Percentiles rank a stretch among this genome's conserved stretches.
Conservation (phyloP, 257 asterid genomes). For the Anisodus tanguticus region DNA sequence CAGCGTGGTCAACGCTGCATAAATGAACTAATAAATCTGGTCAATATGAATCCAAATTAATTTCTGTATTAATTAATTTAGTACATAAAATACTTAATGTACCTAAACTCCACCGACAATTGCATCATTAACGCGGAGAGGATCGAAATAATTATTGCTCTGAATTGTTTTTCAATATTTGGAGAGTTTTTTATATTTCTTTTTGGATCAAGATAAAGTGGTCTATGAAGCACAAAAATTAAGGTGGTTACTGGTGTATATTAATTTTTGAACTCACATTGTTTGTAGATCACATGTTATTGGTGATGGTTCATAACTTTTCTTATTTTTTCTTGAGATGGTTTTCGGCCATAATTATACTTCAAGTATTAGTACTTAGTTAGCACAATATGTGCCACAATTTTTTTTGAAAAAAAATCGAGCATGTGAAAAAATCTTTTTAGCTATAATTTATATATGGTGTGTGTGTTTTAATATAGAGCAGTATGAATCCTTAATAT, state of each 20-base stretch:
- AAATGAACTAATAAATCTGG: background rate
- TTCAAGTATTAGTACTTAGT: too few species aligned
- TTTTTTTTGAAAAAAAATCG: too few species aligned
- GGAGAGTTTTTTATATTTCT: background rate
- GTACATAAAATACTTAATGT: background rate
- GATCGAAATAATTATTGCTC: background rate
- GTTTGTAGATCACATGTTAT: too few species aligned
- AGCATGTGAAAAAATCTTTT: too few species aligned
- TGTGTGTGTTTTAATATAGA: too few species aligned
- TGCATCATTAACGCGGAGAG: constrained; percentile 23
- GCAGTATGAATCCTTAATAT: too few species aligned
- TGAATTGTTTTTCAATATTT: background rate
- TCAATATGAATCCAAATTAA: constrained; percentile 15
- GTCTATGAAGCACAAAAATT: background rate
- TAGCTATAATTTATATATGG: too few species aligned
- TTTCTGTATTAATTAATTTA: background rate
- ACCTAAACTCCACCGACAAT: constrained; percentile 23
- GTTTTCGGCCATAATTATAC: too few species aligned
- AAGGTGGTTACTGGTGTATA: background rate
- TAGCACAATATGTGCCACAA: too few species aligned
- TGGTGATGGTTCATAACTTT: too few species aligned
- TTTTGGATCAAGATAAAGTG: constrained; percentile 16
- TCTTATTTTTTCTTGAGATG: too few species aligned
- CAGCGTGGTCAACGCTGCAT: constrained; percentile 20
- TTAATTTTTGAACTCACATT: background rate